Percentiles rank a stretch among this genome's conserved stretches.
phyloP scores from a whole-genome alignment of 1,284 basidiomycete species.

The Trichosporon coremiiforme region DNA sequence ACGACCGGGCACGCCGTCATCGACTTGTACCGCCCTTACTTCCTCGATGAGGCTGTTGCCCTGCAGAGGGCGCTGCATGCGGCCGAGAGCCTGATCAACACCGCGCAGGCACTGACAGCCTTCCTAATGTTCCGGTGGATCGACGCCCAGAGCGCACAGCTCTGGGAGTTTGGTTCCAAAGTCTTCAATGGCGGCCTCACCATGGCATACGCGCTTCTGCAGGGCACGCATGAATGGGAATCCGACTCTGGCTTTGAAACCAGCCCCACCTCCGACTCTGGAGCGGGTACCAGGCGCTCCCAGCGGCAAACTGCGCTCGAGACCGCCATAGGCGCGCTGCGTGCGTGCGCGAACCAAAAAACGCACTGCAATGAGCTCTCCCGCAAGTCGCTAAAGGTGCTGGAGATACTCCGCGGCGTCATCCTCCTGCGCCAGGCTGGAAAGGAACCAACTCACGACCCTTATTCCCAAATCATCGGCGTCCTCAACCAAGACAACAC shows the following conservation, averaged over 20 bases:
- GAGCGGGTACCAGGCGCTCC: not conserved
- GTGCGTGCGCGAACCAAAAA: not conserved
- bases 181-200: slow-evolving; percentile 20
- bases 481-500: slow-evolving; percentile 10
- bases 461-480: not conserved
- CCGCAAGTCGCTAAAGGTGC: not conserved
- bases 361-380: not conserved
- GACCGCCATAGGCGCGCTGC: slow-evolving; percentile 1
- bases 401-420: slow-evolving; percentile 13
- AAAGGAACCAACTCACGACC: not conserved
- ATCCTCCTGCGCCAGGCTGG: not conserved
- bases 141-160: slow-evolving; percentile 2
- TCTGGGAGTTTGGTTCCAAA: slow-evolving; percentile 14
- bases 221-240: not conserved
- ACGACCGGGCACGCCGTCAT: slow-evolving; percentile 15
- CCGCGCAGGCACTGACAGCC: slow-evolving; percentile 6
- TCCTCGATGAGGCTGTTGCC: not conserved
- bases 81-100: slow-evolving; percentile 6
- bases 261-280: not conserved
- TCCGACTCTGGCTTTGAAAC: not conserved
- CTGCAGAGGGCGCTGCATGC: not conserved
- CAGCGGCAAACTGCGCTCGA: slow-evolving; percentile 2
- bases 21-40: slow-evolving; percentile 17
- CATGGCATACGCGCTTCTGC: slow-evolving; percentile 20
- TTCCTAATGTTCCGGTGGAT: slow-evolving; percentile 19